Base-by-base conservation (phyloP, 345 rosid genomes). In the Lepidium africanum region DNA sequence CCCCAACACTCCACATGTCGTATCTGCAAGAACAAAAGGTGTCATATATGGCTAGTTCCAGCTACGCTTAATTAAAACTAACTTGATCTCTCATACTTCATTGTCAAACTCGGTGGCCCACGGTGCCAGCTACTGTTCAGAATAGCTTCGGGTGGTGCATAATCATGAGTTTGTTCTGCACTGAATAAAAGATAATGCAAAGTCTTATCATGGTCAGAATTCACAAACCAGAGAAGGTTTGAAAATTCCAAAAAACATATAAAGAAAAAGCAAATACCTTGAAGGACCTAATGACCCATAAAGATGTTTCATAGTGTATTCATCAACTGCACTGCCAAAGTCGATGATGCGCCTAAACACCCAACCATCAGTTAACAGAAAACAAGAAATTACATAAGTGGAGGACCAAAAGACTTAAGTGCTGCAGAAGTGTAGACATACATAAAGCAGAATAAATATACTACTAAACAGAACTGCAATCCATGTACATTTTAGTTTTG, bases 1-100 rank as follows among this genome's bases (percentile, higher is more conserved):
- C 98, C 63, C 96, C 97, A 64, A 90, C 92, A 65, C 98, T 85
- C 98, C 98, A 92, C 91, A 90, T 86, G 73, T 92, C 98, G 57
- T 90, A 90, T 78, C 96, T 90, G 79, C 74, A 56, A 74, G 59
- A 50, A 32, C 16, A 55, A 49, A 27, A 43, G 8, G 60, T 38
- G 52, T 61, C 46, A 27, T 39, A 40, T 21, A 17, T 45, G 30
- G 58, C 45, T 27, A 17, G 35, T 36, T 51, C 63, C 37, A 59
- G 57, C 17, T 56, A 40, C 40, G 17, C 14, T 57, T 27, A 21
- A 40, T 59, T 10, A 51, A 72, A 16, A 23, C 50, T 10, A 37
- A 45, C 16, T 50, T 42, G 75, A 68, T 61, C 62, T 8, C 41
- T 58, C 86, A 40, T 89, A 91, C 97, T 91, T 91, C 46, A 80